Evolutionary conservation across 495 filamentous ascomycete genomes (phyloP), one percentile per base, ranked within the genome.

Genomic region (Bathelium albidoporum): DNA sequence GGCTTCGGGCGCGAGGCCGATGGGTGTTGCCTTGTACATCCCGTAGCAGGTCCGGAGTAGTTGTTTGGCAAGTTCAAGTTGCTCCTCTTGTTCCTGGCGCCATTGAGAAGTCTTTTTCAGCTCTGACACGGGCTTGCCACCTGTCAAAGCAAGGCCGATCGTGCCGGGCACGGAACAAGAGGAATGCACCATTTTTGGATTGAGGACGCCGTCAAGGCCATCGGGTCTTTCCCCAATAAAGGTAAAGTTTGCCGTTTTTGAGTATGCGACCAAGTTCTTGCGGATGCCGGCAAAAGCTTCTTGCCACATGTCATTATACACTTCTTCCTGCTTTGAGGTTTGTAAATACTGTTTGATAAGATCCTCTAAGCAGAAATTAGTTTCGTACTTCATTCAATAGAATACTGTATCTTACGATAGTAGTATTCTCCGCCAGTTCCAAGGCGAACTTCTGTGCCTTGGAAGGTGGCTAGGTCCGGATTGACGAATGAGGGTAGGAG

Each of bases 131-230:
- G 84, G 84, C 44, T 84, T 66, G 1, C 94, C 94, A 24, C 86
- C 89, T 0, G 94, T 99, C 2, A 84, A 89, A 11, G 85, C 91
- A 0, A 97, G 83, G 0, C 93, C 94, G 68, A 97, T 93, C 16
- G 92, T 96, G 34, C 94, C 95, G 0, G 94, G 92, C 82, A 97
- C 88, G 79, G 97, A 99, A 78, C 94, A 99, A 43, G 92, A 92
- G 9, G 97, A 80, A 73, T 99, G 94, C 70, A 97, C 94, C 95
- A 99, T 97, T 76, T 97, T 97, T 22, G 93, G 89, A 0, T 80
- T 82, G 7, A 96, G 70, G 0, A 72, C 58, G 1, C 79, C 75
- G 26, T 81, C 71, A 14, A 99, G 77, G 14, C 95, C 95, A 32
- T 76, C 74, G 0, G 90, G 93, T 22, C 90, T 85, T 73, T 99